These are phyloP conservation scores for Alliaria petiolata DNA, from an alignment of 345 rosid genomes.

Conservation along the genomic window DNA sequence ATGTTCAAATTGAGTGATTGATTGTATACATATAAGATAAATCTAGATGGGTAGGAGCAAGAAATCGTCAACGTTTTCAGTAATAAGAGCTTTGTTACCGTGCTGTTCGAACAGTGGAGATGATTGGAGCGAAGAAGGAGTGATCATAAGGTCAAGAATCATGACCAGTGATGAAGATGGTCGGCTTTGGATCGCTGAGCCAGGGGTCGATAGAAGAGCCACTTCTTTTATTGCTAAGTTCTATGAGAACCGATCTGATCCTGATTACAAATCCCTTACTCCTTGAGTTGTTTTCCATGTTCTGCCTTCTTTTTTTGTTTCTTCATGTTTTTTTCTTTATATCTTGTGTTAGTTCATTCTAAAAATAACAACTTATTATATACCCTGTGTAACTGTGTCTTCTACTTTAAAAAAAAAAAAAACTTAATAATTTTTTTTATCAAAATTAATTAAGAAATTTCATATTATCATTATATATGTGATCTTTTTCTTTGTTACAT, in stretches of 20 bases:
- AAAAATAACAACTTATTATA: background rate
- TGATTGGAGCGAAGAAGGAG: slow-evolving; percentile 52
- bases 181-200: slow-evolving; percentile 69
- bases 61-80: slow-evolving; percentile 26
- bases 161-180: slow-evolving; percentile 70
- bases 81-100: slow-evolving; percentile 45
- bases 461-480: no score
- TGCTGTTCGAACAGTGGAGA: slow-evolving; percentile 52
- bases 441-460: no score
- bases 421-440: background rate
- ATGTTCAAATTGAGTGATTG: background rate
- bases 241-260: slow-evolving; percentile 49
- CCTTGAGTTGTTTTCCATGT: slow-evolving; percentile 14
- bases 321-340: background rate
- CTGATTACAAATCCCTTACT: slow-evolving; percentile 38
- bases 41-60: slow-evolving; percentile 27
- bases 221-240: slow-evolving; percentile 65
- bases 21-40: background rate
- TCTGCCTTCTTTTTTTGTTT: background rate
- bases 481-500: no score
- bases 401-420: background rate
- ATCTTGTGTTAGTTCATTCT: slow-evolving; percentile 13
- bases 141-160: slow-evolving; percentile 39
- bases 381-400: background rate
- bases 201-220: slow-evolving; percentile 71